These are phyloP conservation scores for Aspergillus olivimuriae DNA, from an alignment of 495 filamentous ascomycete genomes.

Conservation along the genomic window DNA sequence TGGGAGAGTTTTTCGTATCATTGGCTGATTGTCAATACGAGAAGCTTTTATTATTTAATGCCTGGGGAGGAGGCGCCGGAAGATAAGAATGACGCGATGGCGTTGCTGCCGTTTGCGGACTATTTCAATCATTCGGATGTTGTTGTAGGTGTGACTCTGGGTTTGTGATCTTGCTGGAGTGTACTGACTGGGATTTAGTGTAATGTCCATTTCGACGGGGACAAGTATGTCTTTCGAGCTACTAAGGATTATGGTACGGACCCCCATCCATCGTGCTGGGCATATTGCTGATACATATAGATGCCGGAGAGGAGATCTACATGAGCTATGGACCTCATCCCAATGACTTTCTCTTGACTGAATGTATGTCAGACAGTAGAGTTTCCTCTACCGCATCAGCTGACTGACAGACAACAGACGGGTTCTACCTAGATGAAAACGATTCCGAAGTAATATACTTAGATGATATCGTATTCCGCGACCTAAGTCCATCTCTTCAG, in stretches of 20 bases:
- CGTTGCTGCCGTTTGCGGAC: constrained; percentile 77
- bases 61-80: constrained; percentile 43
- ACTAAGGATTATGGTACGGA: constrained; percentile 50
- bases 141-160: constrained; percentile 23
- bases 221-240: constrained; percentile 55
- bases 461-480: constrained; percentile 58
- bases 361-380: constrained; percentile 45
- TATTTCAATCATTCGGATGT: constrained; percentile 75
- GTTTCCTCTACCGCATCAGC: background rate
- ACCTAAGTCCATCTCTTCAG: constrained; percentile 38
- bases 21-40: constrained; percentile 80
- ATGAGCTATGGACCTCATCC: constrained; percentile 75
- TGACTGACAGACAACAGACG: constrained; percentile 41
- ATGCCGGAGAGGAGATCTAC: constrained; percentile 63
- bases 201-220: constrained; percentile 50
- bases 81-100: constrained; percentile 65
- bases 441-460: constrained; percentile 60
- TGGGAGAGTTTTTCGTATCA: constrained; percentile 56
- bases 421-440: constrained; percentile 67
- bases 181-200: constrained; percentile 38
- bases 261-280: too few species aligned
- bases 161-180: background rate
- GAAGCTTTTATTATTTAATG: constrained; percentile 70
- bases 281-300: constrained; percentile 15
- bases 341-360: constrained; percentile 74